Conservation (phyloP, 805 yeast species). For the Candida endomychidarum region DNA sequence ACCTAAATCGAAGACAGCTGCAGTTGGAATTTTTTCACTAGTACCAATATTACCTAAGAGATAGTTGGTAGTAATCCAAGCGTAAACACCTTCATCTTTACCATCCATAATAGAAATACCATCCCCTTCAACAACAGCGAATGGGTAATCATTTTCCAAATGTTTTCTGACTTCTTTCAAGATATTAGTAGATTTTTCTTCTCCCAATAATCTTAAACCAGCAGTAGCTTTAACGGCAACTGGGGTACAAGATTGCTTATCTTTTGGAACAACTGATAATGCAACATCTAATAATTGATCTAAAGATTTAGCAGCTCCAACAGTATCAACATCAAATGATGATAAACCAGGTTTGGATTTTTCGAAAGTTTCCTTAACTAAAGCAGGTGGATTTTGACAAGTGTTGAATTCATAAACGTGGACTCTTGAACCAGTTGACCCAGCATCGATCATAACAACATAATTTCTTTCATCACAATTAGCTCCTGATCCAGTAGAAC, state of each 20-base stretch:
- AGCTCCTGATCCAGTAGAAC: slow-evolving; percentile 5
- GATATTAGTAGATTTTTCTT: slow-evolving; percentile 67
- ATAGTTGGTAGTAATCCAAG: slow-evolving; percentile 97
- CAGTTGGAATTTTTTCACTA: slow-evolving; percentile 76
- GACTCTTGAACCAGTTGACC: slow-evolving; percentile 94
- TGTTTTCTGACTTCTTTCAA: slow-evolving; percentile 74
- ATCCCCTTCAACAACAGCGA: slow-evolving; percentile 82
- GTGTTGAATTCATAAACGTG: slow-evolving; percentile 92
- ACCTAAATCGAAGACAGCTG: slow-evolving; percentile 96
- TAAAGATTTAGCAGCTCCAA: slow-evolving; percentile 85
- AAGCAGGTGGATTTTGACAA: slow-evolving; percentile 79
- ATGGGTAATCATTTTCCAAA: slow-evolving; percentile 80
- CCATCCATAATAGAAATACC: slow-evolving; percentile 96
- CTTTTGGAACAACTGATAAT: slow-evolving; percentile 70
- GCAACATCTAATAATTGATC: slow-evolving; percentile 82
- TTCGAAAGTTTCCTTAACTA: slow-evolving; percentile 76
- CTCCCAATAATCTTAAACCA: slow-evolving; percentile 85
- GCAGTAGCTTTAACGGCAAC: slow-evolving; percentile 98
- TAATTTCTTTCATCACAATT: slow-evolving; percentile 51
- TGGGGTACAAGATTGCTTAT: slow-evolving; percentile 79
- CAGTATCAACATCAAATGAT: slow-evolving; percentile 73
- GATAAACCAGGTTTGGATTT: slow-evolving; percentile 94
- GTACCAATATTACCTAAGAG: slow-evolving; percentile 90
- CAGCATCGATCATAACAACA: slow-evolving; percentile 96
- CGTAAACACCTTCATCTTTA: slow-evolving; percentile 95